Evolutionary conservation across 257 asterid genomes (phyloP).

Genomic region (Vinca minor): DNA sequence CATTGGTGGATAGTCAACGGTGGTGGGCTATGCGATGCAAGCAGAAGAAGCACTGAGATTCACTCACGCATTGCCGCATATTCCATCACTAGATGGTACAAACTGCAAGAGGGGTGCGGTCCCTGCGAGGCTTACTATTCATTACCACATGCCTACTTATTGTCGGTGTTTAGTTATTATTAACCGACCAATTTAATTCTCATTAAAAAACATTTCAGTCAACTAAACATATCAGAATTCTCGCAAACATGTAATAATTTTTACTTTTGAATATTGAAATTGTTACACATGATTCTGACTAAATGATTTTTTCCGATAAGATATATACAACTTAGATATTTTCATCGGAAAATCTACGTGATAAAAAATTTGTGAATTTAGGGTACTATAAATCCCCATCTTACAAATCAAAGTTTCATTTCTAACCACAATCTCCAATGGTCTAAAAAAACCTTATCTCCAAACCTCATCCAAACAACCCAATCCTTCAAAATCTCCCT

Average conservation of each 20-base stretch:
- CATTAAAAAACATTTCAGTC: too few species aligned
- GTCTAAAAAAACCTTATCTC: conserved; percentile 74
- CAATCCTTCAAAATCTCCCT: conserved; percentile 28
- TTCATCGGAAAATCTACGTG: not conserved
- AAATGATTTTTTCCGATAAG: too few species aligned
- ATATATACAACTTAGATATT: too few species aligned
- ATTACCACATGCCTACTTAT: too few species aligned
- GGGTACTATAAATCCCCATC: conserved; percentile 2
- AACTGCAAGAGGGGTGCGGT: not conserved
- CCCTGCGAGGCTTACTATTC: not conserved
- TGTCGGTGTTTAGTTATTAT: too few species aligned
- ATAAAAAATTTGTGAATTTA: not conserved
- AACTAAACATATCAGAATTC: too few species aligned
- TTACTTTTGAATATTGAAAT: too few species aligned
- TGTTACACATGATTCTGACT: too few species aligned
- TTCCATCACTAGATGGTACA: conserved; percentile 9
- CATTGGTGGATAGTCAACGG: too few species aligned
- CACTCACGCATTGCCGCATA: conserved; percentile 22
- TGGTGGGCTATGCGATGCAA: not conserved
- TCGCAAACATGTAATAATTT: too few species aligned
- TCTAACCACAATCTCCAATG: conserved; percentile 30
- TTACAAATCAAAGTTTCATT: not conserved
- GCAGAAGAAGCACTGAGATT: conserved; percentile 3
- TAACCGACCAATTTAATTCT: too few species aligned
- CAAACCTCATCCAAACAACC: conserved; percentile 57